Conservation (phyloP, 495 filamentous ascomycete species). For the Terfezia claveryi region DNA sequence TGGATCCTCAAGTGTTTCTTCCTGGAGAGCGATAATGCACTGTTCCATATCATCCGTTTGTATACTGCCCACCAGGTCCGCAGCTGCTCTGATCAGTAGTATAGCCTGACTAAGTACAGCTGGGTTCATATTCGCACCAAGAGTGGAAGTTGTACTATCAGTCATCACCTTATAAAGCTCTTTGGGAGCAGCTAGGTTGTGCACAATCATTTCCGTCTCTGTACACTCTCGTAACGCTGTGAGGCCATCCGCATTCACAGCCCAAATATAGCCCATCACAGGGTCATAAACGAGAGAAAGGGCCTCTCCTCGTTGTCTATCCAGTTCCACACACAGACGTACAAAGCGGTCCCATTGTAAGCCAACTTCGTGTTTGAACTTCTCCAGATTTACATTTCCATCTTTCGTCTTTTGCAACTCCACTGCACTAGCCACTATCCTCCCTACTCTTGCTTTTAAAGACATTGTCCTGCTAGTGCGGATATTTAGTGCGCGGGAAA, state of each 20-base stretch:
- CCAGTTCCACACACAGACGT: conserved; percentile 61
- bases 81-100: conserved; percentile 11
- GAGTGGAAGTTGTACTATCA: conserved; percentile 5
- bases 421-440: conserved; percentile 12
- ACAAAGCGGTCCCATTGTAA: conserved; percentile 80
- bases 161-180: conserved; percentile 7
- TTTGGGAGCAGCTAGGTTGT: conserved; percentile 24
- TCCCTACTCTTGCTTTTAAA: conserved; percentile 12
- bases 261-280: conserved; percentile 51
- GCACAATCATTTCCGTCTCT: conserved; percentile 43
- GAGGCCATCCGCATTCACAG: conserved; percentile 56
- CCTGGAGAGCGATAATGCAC: conserved; percentile 11
- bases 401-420: conserved; percentile 17
- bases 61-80: conserved; percentile 3
- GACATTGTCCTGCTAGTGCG: conserved; percentile 8
- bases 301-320: conserved; percentile 61
- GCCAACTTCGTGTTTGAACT: conserved; percentile 46
- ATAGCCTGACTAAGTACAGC: conserved; percentile 11
- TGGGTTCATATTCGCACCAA: conserved; percentile 7
- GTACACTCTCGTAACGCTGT: conserved; percentile 60
- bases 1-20: conserved; percentile 13
- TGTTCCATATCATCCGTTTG: conserved; percentile 5
- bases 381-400: conserved; percentile 47
- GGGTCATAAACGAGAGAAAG: conserved; percentile 54
- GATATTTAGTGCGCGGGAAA: conserved; percentile 5